Percentiles rank a stretch among this genome's conserved stretches.
phyloP scores from a whole-genome alignment of 2,329 filamentous ascomycete genomes.

The Calonectria pseudoturangicola region DNA sequence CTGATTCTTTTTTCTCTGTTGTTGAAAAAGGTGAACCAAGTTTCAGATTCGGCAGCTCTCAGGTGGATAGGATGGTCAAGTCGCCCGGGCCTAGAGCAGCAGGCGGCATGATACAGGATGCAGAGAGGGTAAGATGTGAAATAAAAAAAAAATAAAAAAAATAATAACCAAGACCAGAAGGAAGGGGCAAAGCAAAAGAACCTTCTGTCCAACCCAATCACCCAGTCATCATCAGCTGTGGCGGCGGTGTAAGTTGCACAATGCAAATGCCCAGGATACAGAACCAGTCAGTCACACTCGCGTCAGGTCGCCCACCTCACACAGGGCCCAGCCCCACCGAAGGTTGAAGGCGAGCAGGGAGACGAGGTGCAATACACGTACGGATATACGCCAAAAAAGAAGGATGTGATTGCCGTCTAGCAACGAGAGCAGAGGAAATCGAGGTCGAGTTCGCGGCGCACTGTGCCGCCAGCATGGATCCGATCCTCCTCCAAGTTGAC shows the following conservation, averaged over 20 bases:
- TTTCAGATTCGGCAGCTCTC: slow-evolving; percentile 36
- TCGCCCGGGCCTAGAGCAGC: background rate
- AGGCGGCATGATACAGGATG: background rate
- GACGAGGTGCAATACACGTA: slow-evolving; percentile 10
- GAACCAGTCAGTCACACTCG: slow-evolving; percentile 20
- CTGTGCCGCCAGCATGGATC: slow-evolving; percentile 18
- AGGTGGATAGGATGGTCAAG: background rate
- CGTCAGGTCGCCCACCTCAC: slow-evolving; percentile 4
- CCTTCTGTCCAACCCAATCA: slow-evolving; percentile 11
- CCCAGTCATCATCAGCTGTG: slow-evolving; percentile 26
- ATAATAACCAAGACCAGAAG: background rate
- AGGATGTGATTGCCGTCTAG: background rate
- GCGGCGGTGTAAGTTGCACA: slow-evolving; percentile 28
- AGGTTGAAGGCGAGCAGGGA: background rate
- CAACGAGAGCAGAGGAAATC: background rate
- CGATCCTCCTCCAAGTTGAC: slow-evolving; percentile 24
- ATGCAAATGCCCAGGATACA: slow-evolving; percentile 37
- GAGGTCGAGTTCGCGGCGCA: slow-evolving; percentile 17
- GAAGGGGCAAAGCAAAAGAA: slow-evolving; percentile 15
- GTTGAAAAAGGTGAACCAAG: slow-evolving; percentile 32
- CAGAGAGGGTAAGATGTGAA: background rate
- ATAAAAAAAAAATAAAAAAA: background rate
- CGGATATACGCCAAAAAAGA: slow-evolving; percentile 6
- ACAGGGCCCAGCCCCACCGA: background rate
- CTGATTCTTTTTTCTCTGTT: background rate